Conservation (phyloP, 352 stramenopile species). For the Phytophthora cryptogea region DNA sequence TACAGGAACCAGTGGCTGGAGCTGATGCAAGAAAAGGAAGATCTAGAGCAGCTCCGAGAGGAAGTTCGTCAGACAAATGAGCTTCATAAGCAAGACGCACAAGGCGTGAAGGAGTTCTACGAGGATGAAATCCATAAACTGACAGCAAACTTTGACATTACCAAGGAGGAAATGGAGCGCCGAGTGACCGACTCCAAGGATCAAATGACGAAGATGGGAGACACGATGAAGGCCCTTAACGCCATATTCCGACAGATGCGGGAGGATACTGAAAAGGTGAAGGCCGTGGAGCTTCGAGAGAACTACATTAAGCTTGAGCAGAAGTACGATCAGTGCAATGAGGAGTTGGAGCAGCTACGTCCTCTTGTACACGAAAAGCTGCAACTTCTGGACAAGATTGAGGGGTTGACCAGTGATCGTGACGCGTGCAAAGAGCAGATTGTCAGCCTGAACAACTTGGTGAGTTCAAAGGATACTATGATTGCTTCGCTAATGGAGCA, state of each 20-base stretch:
- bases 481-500: constrained; percentile 77
- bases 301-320: constrained; percentile 77
- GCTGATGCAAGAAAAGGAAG: constrained; percentile 37
- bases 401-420: constrained; percentile 33
- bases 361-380: constrained; percentile 60
- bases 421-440: constrained; percentile 50
- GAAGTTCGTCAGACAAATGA: constrained; percentile 40
- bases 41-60: constrained; percentile 42
- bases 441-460: constrained; percentile 39
- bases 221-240: constrained; percentile 94
- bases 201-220: constrained; percentile 88
- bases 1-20: constrained; percentile 45
- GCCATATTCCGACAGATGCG: constrained; percentile 94
- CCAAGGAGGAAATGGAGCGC: constrained; percentile 70
- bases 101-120: constrained; percentile 52
- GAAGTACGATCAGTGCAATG: constrained; percentile 55
- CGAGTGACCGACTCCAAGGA: constrained; percentile 73
- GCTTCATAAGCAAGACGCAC: constrained; percentile 42
- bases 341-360: constrained; percentile 67
- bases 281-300: constrained; percentile 87
- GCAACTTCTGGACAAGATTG: constrained; percentile 46
- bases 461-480: constrained; percentile 61
- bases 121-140: constrained; percentile 60
- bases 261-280: constrained; percentile 88
- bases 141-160: constrained; percentile 48